Conservation (phyloP, 192 early-diverging fungal species). For the Linnemannia hyalina region DNA sequence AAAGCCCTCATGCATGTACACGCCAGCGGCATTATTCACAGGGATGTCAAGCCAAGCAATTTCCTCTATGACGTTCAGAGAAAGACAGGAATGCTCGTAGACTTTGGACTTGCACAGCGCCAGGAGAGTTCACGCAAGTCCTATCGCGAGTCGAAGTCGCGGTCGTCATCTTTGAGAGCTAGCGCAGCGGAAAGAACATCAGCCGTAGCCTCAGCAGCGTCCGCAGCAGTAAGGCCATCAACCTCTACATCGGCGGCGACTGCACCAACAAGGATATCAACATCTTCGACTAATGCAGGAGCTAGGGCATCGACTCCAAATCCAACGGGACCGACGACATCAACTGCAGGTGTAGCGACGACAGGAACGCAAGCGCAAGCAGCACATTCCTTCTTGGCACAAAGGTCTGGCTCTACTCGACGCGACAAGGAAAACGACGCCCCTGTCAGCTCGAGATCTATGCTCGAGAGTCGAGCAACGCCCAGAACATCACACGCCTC, state of each 20-base stretch:
- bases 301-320: background rate
- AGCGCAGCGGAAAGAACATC: background rate
- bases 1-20: constrained; percentile 82
- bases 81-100: constrained; percentile 85
- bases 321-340: background rate
- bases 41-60: constrained; percentile 96
- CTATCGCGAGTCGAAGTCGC: background rate
- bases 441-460: background rate
- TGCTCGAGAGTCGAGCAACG: background rate
- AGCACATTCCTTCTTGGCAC: background rate
- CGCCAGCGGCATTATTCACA: constrained; percentile 79
- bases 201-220: background rate
- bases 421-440: background rate
- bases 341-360: background rate
- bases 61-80: constrained; percentile 86
- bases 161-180: background rate
- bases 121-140: constrained; percentile 10
- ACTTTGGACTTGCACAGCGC: constrained; percentile 92
- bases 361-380: background rate
- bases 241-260: background rate
- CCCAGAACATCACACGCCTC: background rate
- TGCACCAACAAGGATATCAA: background rate
- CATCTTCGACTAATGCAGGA: background rate
- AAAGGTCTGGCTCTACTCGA: background rate
- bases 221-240: background rate